A percentile compares a stretch with the other conserved stretches of the same genome.
These are phyloP conservation scores for Exserohilum rostratum DNA, from an alignment of 2,329 filamentous ascomycete genomes.

Conservation along the genomic window DNA sequence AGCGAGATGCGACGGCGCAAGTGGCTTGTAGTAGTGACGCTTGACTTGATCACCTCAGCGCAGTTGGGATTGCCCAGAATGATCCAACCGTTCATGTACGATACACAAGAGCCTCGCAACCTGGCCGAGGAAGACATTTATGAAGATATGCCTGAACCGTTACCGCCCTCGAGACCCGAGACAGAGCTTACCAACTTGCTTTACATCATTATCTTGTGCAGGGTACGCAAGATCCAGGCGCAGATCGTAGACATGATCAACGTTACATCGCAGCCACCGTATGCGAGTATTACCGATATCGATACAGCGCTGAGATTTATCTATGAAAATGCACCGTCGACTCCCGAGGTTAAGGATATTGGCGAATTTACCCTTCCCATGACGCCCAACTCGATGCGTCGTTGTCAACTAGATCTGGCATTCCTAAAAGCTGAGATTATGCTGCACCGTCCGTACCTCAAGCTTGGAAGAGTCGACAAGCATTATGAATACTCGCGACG, in stretches of 20 bases:
- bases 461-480: conserved; percentile 43
- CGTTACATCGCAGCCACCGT: conserved; percentile 31
- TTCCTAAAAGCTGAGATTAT: conserved; percentile 44
- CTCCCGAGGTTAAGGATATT: conserved; percentile 18
- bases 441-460: conserved; percentile 47
- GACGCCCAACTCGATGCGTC: conserved; percentile 29
- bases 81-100: conserved; percentile 46
- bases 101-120: conserved; percentile 50
- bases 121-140: conserved; percentile 51
- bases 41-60: conserved; percentile 49
- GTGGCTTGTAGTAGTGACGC: conserved; percentile 60
- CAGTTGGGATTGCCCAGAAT: conserved; percentile 50
- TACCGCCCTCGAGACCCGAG: conserved; percentile 38
- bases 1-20: conserved; percentile 66
- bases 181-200: conserved; percentile 35
- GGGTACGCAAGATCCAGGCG: conserved; percentile 32
- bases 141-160: conserved; percentile 39
- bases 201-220: conserved; percentile 34
- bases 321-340: conserved; percentile 28
- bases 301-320: conserved; percentile 32
- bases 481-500: conserved; percentile 51
- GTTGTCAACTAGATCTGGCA: conserved; percentile 38
- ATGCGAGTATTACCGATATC: conserved; percentile 37
- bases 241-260: conserved; percentile 40
- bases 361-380: conserved; percentile 20